phyloP scores from a whole-genome alignment of 2,329 filamentous ascomycete species.

The Alternaria metachromatica region DNA sequence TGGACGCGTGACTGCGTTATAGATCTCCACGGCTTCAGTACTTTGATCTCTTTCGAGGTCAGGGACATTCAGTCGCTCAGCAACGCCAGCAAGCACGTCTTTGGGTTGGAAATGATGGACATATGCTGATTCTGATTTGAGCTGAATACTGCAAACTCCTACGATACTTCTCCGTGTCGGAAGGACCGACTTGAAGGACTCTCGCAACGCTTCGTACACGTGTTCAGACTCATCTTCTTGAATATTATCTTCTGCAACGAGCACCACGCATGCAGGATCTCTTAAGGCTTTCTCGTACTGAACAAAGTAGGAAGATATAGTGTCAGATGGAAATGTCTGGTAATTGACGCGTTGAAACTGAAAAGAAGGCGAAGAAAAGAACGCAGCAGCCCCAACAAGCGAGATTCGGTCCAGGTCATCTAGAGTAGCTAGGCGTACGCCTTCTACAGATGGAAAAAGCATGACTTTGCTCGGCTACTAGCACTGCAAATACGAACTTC shows the following conservation, averaged over 20 bases:
- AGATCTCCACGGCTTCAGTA: slow-evolving; percentile 20
- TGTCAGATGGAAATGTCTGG: slow-evolving; percentile 30
- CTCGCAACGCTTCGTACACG: slow-evolving; percentile 31
- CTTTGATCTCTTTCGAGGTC: slow-evolving; percentile 28
- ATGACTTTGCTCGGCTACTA: slow-evolving; percentile 12
- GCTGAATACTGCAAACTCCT: slow-evolving; percentile 32
- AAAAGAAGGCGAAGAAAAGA: slow-evolving; percentile 40
- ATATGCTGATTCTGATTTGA: slow-evolving; percentile 30
- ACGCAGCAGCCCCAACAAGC: slow-evolving; percentile 37
- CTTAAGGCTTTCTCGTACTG: slow-evolving; percentile 25
- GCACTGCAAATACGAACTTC: not conserved
- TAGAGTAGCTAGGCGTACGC: slow-evolving; percentile 31
- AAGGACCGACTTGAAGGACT: slow-evolving; percentile 10
- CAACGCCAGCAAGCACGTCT: slow-evolving; percentile 23
- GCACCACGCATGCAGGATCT: slow-evolving; percentile 21
- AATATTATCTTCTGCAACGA: slow-evolving; percentile 24
- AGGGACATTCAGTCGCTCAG: not conserved
- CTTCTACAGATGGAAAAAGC: slow-evolving; percentile 21
- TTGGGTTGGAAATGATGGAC: slow-evolving; percentile 23
- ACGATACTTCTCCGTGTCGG: slow-evolving; percentile 22
- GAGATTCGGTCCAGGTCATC: slow-evolving; percentile 35
- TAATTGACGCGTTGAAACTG: slow-evolving; percentile 34
- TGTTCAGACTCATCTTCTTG: slow-evolving; percentile 17
- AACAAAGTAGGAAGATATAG: slow-evolving; percentile 24
- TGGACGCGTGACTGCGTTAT: slow-evolving; percentile 28